Percentiles rank a stretch among this genome's conserved stretches.
These are phyloP conservation scores for Fusarium torreyae DNA, from an alignment of 2,329 filamentous ascomycete genomes.

Conservation along the genomic window DNA sequence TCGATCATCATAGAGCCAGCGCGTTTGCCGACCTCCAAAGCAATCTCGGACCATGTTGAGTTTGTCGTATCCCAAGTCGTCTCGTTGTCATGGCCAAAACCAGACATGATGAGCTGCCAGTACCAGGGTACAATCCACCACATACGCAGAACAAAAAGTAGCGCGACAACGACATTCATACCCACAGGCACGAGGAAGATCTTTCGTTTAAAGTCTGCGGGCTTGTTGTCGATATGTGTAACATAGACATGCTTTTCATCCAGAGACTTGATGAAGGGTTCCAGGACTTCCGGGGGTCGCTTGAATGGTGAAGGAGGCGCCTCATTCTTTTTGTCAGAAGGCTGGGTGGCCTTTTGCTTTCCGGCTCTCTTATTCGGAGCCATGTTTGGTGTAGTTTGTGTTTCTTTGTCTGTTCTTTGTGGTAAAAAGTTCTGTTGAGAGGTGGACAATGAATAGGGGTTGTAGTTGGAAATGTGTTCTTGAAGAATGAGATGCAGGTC, in stretches of 20 bases:
- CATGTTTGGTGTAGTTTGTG: slow-evolving; percentile 42
- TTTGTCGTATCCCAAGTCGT: slow-evolving; percentile 74
- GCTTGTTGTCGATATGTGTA: slow-evolving; percentile 83
- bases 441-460: slow-evolving; percentile 22
- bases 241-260: slow-evolving; percentile 83
- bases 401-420: neutral
- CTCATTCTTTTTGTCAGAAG: slow-evolving; percentile 47
- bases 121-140: slow-evolving; percentile 82
- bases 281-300: slow-evolving; percentile 72
- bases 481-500: slow-evolving; percentile 21
- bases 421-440: slow-evolving; percentile 15
- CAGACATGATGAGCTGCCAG: slow-evolving; percentile 73
- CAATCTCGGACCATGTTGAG: slow-evolving; percentile 70
- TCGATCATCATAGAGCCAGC: slow-evolving; percentile 80
- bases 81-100: slow-evolving; percentile 76
- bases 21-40: slow-evolving; percentile 71
- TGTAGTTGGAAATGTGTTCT: slow-evolving; percentile 43
- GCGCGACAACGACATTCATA: slow-evolving; percentile 79
- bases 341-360: slow-evolving; percentile 51
- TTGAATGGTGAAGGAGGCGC: slow-evolving; percentile 77
- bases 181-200: slow-evolving; percentile 85
- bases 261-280: slow-evolving; percentile 77
- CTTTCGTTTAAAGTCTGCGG: slow-evolving; percentile 80
- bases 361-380: slow-evolving; percentile 54
- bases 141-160: slow-evolving; percentile 77